Evolutionary conservation across 2,329 filamentous ascomycete genomes (phyloP).

Genomic region (Dactylellina drechsleri): DNA sequence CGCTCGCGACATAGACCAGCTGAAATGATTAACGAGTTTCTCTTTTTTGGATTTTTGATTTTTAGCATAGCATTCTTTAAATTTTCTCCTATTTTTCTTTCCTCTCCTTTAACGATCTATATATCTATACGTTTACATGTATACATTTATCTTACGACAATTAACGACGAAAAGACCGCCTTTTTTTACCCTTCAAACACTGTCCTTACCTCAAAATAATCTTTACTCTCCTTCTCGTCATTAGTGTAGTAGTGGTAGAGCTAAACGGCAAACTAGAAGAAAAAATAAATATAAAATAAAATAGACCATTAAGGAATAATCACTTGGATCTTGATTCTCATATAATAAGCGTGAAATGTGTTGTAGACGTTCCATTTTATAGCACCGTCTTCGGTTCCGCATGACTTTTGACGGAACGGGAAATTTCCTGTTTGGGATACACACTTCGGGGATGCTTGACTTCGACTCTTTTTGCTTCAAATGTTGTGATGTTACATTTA

Average conservation of each 20-base stretch:
- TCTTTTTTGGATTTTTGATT: background rate
- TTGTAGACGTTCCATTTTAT: slow-evolving; percentile 28
- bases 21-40: background rate
- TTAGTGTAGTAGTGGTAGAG: background rate
- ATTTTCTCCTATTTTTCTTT: background rate
- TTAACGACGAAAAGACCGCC: background rate
- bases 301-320: background rate
- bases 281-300: background rate
- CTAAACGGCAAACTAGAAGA: background rate
- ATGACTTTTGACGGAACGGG: slow-evolving; percentile 19
- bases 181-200: too few relatives aligned
- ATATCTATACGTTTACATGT: background rate
- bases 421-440: slow-evolving; percentile 23
- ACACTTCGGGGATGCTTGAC: slow-evolving; percentile 7
- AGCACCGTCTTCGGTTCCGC: slow-evolving; percentile 10
- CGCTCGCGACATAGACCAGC: too few relatives aligned
- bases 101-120: background rate
- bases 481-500: too few relatives aligned
- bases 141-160: background rate
- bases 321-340: background rate
- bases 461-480: too few relatives aligned
- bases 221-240: background rate
- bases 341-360: slow-evolving; percentile 7
- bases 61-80: slow-evolving; percentile 8
- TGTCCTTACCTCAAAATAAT: slow-evolving; percentile 3